Evolutionary conservation across 148 eudicot genomes (phyloP), one percentile per base, ranked within the genome.

Genomic region (Amaranthus cruentus): DNA sequence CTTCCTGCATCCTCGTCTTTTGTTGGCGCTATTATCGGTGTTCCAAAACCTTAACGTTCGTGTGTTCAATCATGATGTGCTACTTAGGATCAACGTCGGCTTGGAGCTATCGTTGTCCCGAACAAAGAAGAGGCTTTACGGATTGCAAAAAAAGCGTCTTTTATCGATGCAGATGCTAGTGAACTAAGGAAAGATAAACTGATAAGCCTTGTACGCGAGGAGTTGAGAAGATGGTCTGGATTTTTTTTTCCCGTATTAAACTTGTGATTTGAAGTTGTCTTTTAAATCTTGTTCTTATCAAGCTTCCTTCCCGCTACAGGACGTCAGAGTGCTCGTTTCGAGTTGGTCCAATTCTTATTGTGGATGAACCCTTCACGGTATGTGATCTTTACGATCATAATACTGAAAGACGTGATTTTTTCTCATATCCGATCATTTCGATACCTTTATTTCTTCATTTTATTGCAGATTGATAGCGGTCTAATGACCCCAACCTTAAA

Each of bases 401-500:
- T 53, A 78, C 7, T 72, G 9, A 6, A 1, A 49, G 48, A 6
- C 54, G 49, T 12, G 12, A 18, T 28, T 53, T 14, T 64, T 7
- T 7, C 7, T 44, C 4, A 48, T 2, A 3, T 38, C 38, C 3
- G 11, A 47, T 48, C 48, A 46, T 7, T 47, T 60, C 12, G 28
- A 6, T 48, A 28, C 9, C 28, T 2, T 62, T 6, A 11, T 43
- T 46, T 15, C 61, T 60, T 56, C 3, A 9, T 3, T 48, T 54
- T 28, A 51, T 69, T 88, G 83, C 94, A 92, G 99, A 86, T 96
- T 58, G 99, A 92, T 66, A 83, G 83, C 71, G 99, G 97, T 77
- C 76, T 96, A 66, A 76, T 92, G 96, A 96, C 97, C 62, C 96
- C 99, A 55, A 96, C 99, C 12, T 79, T 92, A 91, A 96, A 96